A percentile compares a stretch with the other conserved stretches of the same genome.
Conservation (phyloP, 257 asterid genomes). For the Scutellaria baicalensis region DNA sequence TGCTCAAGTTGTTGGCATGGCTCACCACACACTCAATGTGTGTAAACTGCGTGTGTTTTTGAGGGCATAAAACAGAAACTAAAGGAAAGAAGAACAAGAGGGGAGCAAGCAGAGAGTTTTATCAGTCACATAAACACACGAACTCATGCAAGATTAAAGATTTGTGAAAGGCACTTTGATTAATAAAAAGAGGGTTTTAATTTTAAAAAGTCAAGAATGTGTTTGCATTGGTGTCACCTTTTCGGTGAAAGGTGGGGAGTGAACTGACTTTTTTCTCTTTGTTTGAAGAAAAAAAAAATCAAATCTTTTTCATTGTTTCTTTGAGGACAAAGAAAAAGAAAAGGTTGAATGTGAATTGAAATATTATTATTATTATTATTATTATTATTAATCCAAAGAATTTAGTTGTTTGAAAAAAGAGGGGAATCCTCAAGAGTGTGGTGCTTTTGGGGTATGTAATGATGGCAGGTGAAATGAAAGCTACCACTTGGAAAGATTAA, state of each 20-base stretch:
- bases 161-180: constrained; percentile 25
- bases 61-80: background rate
- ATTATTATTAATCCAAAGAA: too few species aligned
- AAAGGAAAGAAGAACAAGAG: background rate
- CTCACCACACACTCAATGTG: constrained; percentile 21
- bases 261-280: constrained; percentile 16
- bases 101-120: constrained; percentile 24
- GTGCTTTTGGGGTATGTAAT: constrained; percentile 67
- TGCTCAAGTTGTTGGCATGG: background rate
- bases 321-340: background rate
- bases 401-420: background rate
- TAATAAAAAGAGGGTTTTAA: background rate
- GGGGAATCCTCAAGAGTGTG: constrained; percentile 36
- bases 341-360: too few species aligned
- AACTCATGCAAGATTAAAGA: constrained; percentile 41
- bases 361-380: too few species aligned
- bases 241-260: constrained; percentile 70
- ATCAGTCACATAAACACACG: constrained; percentile 15
- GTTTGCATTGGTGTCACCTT: constrained; percentile 48
- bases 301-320: background rate
- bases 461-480: constrained; percentile 61
- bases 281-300: background rate
- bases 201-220: constrained; percentile 35
- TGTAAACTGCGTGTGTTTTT: constrained; percentile 9
- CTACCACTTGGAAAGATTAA: constrained; percentile 30